Conservation (phyloP, 2,329 filamentous ascomycete species). For the Neonectria coccinea region DNA sequence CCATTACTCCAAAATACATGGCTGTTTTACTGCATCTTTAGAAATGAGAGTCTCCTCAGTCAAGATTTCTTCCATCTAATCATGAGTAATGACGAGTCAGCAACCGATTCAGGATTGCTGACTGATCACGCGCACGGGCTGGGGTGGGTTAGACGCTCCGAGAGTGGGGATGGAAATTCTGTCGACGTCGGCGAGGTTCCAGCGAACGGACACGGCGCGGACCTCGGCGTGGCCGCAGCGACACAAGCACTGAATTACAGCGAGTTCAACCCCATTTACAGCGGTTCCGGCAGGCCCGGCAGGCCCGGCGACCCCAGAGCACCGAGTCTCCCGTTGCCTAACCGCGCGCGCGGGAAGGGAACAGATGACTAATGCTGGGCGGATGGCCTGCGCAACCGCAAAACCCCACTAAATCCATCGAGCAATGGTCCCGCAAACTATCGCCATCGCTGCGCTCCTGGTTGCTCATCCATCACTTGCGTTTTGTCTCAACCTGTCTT, state of each 20-base stretch:
- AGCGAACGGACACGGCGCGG: conserved; percentile 13
- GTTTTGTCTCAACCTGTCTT: not conserved
- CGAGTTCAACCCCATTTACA: not conserved
- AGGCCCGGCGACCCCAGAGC: not conserved
- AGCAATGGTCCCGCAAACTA: conserved; percentile 44
- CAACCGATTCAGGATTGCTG: conserved; percentile 20
- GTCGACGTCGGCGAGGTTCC: conserved; percentile 21
- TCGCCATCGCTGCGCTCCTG: conserved; percentile 38
- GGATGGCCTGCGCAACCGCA: conserved; percentile 27
- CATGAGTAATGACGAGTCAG: conserved; percentile 11
- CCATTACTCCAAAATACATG: no score
- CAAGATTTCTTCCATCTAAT: not conserved
- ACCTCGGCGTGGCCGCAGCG: conserved; percentile 8
- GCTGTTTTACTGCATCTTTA: not conserved
- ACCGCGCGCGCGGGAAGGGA: conserved; percentile 35
- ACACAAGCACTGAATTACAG: not conserved
- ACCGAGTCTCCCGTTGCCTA: conserved; percentile 6
- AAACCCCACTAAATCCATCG: conserved; percentile 40
- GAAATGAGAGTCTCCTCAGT: not conserved
- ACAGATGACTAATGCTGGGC: conserved; percentile 40
- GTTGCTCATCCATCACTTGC: conserved; percentile 3
- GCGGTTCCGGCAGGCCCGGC: conserved; percentile 1
- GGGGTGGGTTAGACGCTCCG: not conserved
- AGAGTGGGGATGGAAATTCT: conserved; percentile 20
- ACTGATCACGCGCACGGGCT: conserved; percentile 17